phyloP scores from a whole-genome alignment of 352 stramenopile genomes.

The Phytophthora citricola region DNA sequence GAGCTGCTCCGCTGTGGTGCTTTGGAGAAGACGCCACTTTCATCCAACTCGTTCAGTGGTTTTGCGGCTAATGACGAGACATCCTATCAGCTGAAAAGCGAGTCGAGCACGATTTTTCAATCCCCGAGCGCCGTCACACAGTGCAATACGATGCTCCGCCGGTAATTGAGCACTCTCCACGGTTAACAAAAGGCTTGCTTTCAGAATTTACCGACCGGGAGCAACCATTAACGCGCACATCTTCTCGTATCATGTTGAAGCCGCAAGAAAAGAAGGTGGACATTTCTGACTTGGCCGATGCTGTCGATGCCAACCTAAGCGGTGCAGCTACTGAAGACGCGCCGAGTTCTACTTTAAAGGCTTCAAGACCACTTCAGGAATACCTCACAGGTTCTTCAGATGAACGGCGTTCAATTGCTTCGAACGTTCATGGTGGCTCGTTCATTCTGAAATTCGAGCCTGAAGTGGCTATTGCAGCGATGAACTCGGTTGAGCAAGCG shows the following conservation, averaged over 20 bases:
- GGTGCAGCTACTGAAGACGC: slow-evolving; percentile 14
- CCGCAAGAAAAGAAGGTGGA: slow-evolving; percentile 43
- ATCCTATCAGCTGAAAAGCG: slow-evolving; percentile 48
- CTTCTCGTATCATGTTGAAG: slow-evolving; percentile 39
- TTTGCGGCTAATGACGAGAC: slow-evolving; percentile 42
- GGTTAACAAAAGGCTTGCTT: slow-evolving; percentile 19
- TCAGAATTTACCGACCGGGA: slow-evolving; percentile 17
- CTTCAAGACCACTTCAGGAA: slow-evolving; percentile 33
- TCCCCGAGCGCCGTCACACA: slow-evolving; percentile 22
- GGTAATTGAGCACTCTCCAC: slow-evolving; percentile 16
- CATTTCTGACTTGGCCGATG: slow-evolving; percentile 39
- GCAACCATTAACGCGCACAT: slow-evolving; percentile 30
- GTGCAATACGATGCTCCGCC: slow-evolving; percentile 28
- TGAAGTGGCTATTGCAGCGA: slow-evolving; percentile 54
- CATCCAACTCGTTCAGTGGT: slow-evolving; percentile 33
- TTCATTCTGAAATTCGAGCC: slow-evolving; percentile 72
- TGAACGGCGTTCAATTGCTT: slow-evolving; percentile 59
- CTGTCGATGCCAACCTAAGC: slow-evolving; percentile 40
- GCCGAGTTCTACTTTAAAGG: slow-evolving; percentile 24
- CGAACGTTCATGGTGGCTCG: slow-evolving; percentile 40
- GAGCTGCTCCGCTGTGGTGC: slow-evolving; percentile 72
- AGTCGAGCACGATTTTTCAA: slow-evolving; percentile 47
- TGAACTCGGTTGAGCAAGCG: slow-evolving; percentile 67
- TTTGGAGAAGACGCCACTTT: slow-evolving; percentile 47
- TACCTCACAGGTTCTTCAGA: slow-evolving; percentile 36